Percentiles rank a stretch among this genome's conserved stretches.
Conservation (phyloP, 208 protist genomes). For the Endotrypanum monterogeii region DNA sequence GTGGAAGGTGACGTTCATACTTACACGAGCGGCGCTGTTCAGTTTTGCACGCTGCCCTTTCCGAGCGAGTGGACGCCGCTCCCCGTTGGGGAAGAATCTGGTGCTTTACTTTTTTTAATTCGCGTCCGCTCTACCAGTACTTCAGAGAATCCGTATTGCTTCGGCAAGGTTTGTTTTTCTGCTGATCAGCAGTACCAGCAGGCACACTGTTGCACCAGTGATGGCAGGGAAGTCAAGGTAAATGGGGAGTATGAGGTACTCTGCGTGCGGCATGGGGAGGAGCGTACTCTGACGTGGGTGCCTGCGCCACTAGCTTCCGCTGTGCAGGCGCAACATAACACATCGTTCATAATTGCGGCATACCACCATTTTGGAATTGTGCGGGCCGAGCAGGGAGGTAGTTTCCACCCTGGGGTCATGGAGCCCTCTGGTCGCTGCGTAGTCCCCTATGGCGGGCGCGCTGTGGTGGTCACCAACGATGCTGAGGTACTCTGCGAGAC, state of each 20-base stretch:
- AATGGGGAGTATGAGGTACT: slow-evolving; percentile 41
- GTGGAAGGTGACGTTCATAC: neutral
- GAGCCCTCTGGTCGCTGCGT: slow-evolving; percentile 57
- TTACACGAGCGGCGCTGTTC: slow-evolving; percentile 6
- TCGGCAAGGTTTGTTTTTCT: slow-evolving; percentile 54
- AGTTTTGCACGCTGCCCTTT: slow-evolving; percentile 34
- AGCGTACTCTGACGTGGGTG: slow-evolving; percentile 36
- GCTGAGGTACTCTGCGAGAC: slow-evolving; percentile 56
- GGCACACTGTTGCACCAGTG: slow-evolving; percentile 40
- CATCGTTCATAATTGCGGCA: slow-evolving; percentile 18
- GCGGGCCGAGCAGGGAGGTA: slow-evolving; percentile 38
- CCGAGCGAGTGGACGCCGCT: slow-evolving; percentile 39
- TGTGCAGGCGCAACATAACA: slow-evolving; percentile 4
- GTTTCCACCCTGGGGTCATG: slow-evolving; percentile 44
- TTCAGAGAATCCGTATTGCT: slow-evolving; percentile 19
- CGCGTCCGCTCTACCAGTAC: slow-evolving; percentile 4
- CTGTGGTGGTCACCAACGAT: slow-evolving; percentile 31
- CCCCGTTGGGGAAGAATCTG: slow-evolving; percentile 34
- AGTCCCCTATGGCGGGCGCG: slow-evolving; percentile 53
- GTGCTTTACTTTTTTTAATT: slow-evolving; percentile 44
- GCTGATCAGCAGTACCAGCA: slow-evolving; percentile 27
- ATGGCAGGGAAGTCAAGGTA: slow-evolving; percentile 35
- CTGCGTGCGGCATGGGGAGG: slow-evolving; percentile 33
- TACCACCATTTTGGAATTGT: slow-evolving; percentile 40
- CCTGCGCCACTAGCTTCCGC: slow-evolving; percentile 23